Conservation (phyloP, 805 yeast genomes). For the Brettanomyces bruxellensis region DNA sequence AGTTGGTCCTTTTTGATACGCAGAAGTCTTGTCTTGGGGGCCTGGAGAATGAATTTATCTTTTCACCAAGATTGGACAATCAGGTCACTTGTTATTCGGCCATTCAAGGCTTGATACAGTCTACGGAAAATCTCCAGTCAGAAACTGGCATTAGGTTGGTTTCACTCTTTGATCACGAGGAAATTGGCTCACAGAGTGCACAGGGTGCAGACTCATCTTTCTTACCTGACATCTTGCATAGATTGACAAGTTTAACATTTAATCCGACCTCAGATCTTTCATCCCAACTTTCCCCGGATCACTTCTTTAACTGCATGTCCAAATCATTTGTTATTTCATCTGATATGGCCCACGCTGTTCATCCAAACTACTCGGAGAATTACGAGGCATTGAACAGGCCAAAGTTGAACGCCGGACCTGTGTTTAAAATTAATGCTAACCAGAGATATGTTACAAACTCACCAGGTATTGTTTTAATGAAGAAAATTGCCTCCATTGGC, state of each 20-base stretch:
- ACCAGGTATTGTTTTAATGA: constrained; percentile 73
- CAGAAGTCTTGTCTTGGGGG: constrained; percentile 85
- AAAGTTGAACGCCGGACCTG: constrained; percentile 80
- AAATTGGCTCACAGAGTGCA: constrained; percentile 86
- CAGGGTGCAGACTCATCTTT: constrained; percentile 96
- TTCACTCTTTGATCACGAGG: constrained; percentile 92
- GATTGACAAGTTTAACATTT: constrained; percentile 46
- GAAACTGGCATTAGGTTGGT: constrained; percentile 61
- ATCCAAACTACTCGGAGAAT: constrained; percentile 75
- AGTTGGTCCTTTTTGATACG: constrained; percentile 75
- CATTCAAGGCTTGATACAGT: constrained; percentile 54
- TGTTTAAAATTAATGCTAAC: constrained; percentile 86
- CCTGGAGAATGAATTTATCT: constrained; percentile 79
- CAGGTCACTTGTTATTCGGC: constrained; percentile 83
- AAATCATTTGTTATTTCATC: constrained; percentile 85
- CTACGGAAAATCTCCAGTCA: constrained; percentile 24
- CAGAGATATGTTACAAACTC: constrained; percentile 94
- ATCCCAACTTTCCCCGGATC: constrained; percentile 25
- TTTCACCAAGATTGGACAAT: constrained; percentile 87
- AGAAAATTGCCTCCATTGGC: constrained; percentile 57
- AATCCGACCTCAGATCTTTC: constrained; percentile 27
- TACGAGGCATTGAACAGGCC: constrained; percentile 81
- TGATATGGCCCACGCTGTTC: constrained; percentile 96
- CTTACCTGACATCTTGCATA: constrained; percentile 64
- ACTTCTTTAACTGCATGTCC: constrained; percentile 48